Evolutionary conservation across 139 green algal species (phyloP).

Genomic region (Micromonas commoda): DNA sequence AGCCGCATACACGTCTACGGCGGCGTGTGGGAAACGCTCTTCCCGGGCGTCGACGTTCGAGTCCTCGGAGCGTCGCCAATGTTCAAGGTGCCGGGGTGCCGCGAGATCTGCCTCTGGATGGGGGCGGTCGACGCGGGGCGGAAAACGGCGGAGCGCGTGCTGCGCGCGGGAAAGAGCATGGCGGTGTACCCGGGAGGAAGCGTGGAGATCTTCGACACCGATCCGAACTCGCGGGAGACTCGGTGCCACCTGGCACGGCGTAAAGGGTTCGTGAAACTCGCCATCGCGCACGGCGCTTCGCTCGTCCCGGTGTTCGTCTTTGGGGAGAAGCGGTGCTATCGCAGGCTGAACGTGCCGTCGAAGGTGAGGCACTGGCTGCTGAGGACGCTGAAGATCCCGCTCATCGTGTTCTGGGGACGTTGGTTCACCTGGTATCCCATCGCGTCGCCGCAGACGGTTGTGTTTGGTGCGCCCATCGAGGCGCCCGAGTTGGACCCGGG

Average conservation of each 20-base stretch:
- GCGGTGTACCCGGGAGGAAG: neutral
- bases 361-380: neutral
- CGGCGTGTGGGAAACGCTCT: neutral
- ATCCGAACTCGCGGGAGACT: neutral
- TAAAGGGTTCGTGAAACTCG: neutral
- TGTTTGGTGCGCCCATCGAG: neutral
- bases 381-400: neutral
- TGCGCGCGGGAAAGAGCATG: neutral
- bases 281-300: neutral
- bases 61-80: neutral
- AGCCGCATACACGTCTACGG: neutral
- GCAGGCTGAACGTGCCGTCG: neutral
- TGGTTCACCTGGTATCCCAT: neutral
- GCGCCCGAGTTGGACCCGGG: neutral
- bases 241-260: neutral
- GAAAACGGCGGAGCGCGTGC: neutral
- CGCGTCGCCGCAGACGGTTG: neutral
- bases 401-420: neutral
- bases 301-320: neutral
- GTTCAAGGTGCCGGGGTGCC: neutral
- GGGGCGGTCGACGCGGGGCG: neutral
- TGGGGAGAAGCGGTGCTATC: neutral
- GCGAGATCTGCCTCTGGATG: neutral
- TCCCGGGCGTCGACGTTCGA: neutral
- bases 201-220: neutral